Conservation (phyloP, 202 grass and related monocot species). For the Schoenoplectus triqueter region DNA sequence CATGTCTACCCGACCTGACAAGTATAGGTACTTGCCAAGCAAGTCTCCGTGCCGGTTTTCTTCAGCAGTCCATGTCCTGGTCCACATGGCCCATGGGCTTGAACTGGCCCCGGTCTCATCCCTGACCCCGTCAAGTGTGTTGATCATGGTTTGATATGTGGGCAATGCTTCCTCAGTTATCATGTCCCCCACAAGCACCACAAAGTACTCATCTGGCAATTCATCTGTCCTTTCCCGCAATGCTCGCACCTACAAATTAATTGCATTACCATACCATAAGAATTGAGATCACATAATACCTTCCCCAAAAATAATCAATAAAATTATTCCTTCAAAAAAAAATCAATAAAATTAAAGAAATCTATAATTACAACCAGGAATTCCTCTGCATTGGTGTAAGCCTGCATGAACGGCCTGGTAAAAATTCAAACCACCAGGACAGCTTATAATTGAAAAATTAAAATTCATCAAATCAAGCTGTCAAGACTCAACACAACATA, state of each 20-base stretch:
- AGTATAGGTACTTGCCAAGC: slow-evolving; percentile 81
- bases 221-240: slow-evolving; percentile 59
- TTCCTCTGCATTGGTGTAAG: not conserved
- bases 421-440: not conserved
- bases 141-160: slow-evolving; percentile 95
- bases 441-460: not conserved
- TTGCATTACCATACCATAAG: not conserved
- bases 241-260: slow-evolving; percentile 38
- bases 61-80: slow-evolving; percentile 78
- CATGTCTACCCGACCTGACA: slow-evolving; percentile 93
- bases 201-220: slow-evolving; percentile 71
- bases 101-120: slow-evolving; percentile 84
- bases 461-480: slow-evolving; percentile 17
- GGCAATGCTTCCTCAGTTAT: slow-evolving; percentile 85
- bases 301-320: not conserved
- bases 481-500: not conserved
- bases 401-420: not conserved
- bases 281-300: not conserved
- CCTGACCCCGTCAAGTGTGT: slow-evolving; percentile 72
- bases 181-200: slow-evolving; percentile 87
- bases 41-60: slow-evolving; percentile 84
- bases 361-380: not conserved
- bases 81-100: slow-evolving; percentile 81
- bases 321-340: not conserved
- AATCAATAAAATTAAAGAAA: not conserved